Percentiles rank a stretch among this genome's conserved stretches.
phyloP scores from a whole-genome alignment of 768 basidiomycete species.

The Macrolepiota albuminosa region DNA sequence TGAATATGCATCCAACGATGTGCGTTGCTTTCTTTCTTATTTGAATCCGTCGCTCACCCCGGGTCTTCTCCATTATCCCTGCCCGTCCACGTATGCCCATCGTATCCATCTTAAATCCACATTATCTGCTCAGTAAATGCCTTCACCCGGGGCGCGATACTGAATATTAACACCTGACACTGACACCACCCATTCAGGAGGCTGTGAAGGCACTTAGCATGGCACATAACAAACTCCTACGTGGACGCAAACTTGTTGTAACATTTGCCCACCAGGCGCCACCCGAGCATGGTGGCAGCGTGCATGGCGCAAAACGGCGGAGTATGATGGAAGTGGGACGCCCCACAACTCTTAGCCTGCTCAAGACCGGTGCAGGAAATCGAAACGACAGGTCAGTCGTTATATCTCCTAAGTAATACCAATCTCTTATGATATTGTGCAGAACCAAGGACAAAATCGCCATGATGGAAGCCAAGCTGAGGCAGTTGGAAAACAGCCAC shows the following conservation, averaged over 20 bases:
- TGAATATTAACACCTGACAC: slow-evolving; percentile 3
- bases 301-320: slow-evolving; percentile 28
- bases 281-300: slow-evolving; percentile 28
- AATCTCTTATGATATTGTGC: slow-evolving; percentile 9
- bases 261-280: slow-evolving; percentile 89
- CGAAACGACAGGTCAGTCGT: slow-evolving; percentile 47
- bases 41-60: slow-evolving; percentile 39
- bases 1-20: slow-evolving; percentile 75
- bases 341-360: slow-evolving; percentile 83
- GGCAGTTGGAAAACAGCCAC: slow-evolving; percentile 57
- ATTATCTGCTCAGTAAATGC: not conserved
- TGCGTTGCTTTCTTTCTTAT: slow-evolving; percentile 41
- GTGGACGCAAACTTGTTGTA: slow-evolving; percentile 87
- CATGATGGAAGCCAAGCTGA: slow-evolving; percentile 92
- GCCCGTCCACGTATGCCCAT: slow-evolving; percentile 4
- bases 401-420: not conserved
- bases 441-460: slow-evolving; percentile 91
- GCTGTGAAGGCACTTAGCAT: slow-evolving; percentile 70
- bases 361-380: slow-evolving; percentile 63
- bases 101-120: not conserved
- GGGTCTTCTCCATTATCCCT: slow-evolving; percentile 28
- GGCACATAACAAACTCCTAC: slow-evolving; percentile 74
- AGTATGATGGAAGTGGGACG: slow-evolving; percentile 52
- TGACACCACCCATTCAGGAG: slow-evolving; percentile 48
- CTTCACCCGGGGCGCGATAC: slow-evolving; percentile 18